Evolutionary conservation across 192 early-diverging fungal genomes (phyloP), one percentile per base, ranked within the genome.

Genomic region (Coemansia sp.): DNA sequence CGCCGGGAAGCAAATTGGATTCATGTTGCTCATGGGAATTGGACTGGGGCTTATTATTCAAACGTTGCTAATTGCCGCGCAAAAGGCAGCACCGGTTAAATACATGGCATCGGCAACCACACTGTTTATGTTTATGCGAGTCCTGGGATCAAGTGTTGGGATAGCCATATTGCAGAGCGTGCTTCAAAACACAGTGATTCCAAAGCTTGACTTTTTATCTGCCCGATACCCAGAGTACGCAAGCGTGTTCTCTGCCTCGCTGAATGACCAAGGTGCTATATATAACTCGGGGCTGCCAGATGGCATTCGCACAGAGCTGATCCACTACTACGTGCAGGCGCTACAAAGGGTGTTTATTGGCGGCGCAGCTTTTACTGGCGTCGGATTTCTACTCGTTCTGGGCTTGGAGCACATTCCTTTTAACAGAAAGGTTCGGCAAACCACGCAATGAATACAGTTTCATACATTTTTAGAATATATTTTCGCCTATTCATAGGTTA

Each of bases 31-130:
- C 57, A 64, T 86, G 37, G 94, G 93, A 5, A 39, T 87, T 12
- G 94, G 94, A 19, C 78, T 88, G 27, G 93, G 94, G 43, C 79
- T 70, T 32, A 79, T 86, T 57, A 76, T 94, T 54, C 92, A 93
- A 77, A 87, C 87, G 1, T 82, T 85, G 22, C 83, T 93, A 63
- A 73, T 93, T 55, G 89, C 85, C 2, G 83, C 86, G 5, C 94
- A 94, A 62, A 87, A 86, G 0, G 75, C 84, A 1, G 92, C 93
- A 1, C 53, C 75, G 6, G 76, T 81, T 48, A 63, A 71, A 14
- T 82, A 88, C 58, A 87, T 93, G 76, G 93, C 93, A 2, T 74
- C 88, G 6, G 88, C 84, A 47, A 93, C 93, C 12, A 82, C 90
- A 5, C 62, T 91, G 41, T 83, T 82, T 25, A 83, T 84, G 10